phyloP scores from a whole-genome alignment of 148 eudicot species.

The Chenopodium suecicum region DNA sequence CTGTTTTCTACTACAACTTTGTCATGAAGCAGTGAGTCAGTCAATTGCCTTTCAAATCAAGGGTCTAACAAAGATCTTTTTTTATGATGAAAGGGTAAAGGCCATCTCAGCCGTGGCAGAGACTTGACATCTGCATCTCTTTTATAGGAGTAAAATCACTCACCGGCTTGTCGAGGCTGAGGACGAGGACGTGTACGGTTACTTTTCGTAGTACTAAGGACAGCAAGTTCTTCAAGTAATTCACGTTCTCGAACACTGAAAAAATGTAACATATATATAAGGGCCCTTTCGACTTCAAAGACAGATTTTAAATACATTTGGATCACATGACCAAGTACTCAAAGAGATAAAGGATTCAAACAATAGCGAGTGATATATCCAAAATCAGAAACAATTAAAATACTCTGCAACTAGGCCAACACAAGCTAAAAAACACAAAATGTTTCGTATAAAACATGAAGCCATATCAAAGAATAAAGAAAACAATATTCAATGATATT shows the following conservation, averaged over 20 bases:
- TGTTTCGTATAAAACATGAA: background rate
- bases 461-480: background rate
- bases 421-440: background rate
- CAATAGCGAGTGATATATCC: background rate
- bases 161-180: conserved; percentile 61
- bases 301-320: background rate
- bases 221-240: conserved; percentile 83
- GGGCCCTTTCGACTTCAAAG: background rate
- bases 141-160: conserved; percentile 12
- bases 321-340: background rate
- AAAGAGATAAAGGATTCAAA: background rate
- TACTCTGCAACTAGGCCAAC: background rate
- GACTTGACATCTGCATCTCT: background rate
- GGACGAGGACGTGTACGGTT: conserved; percentile 63
- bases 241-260: conserved; percentile 77
- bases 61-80: background rate
- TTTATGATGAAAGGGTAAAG: background rate
- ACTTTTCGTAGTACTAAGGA: conserved; percentile 47
- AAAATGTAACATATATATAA: background rate
- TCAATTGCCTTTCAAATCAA: conserved; percentile 1
- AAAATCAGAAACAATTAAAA: too few relatives aligned
- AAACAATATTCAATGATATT: background rate
- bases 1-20: background rate
- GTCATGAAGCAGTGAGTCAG: background rate
- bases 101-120: background rate